Percentiles rank a stretch among this genome's conserved stretches.
These are phyloP conservation scores for Drosera capensis DNA, from an alignment of 148 eudicot species.

Conservation along the genomic window DNA sequence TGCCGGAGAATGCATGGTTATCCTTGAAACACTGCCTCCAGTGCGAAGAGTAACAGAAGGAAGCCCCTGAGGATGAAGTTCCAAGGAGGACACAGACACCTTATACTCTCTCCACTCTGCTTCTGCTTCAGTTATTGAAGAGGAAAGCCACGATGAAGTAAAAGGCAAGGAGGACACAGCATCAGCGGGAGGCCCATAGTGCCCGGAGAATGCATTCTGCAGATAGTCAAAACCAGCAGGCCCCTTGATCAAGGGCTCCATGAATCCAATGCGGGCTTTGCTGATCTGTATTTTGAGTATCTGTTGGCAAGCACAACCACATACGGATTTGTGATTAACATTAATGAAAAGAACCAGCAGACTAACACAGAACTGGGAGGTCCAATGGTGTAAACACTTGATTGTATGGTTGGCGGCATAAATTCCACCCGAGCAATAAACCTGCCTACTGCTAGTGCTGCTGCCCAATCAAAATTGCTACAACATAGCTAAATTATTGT, in stretches of 20 bases:
- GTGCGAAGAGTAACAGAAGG: conserved; percentile 60
- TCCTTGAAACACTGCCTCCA: conserved; percentile 45
- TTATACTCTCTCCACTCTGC: conserved; percentile 69
- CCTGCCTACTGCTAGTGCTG: too few relatives aligned
- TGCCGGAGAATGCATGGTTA: conserved; percentile 10
- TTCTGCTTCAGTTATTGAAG: conserved; percentile 26
- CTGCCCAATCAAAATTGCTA: too few relatives aligned
- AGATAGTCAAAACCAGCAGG: conserved; percentile 69
- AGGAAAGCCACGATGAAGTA: conserved; percentile 56
- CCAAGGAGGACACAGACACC: conserved; percentile 23
- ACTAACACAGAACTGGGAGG: not conserved
- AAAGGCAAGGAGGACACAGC: conserved; percentile 47
- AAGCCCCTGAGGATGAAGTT: conserved; percentile 18
- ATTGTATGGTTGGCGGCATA: too few relatives aligned
- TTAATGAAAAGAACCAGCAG: not conserved
- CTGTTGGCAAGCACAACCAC: conserved; percentile 18
- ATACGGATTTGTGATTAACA: conserved; percentile 1
- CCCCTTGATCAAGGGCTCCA: conserved; percentile 79
- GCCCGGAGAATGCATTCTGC: conserved; percentile 39
- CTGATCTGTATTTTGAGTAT: conserved; percentile 70
- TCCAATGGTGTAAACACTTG: too few relatives aligned
- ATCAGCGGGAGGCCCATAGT: conserved; percentile 49
- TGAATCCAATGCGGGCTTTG: conserved; percentile 58
- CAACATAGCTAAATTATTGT: too few relatives aligned
- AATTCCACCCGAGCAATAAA: too few relatives aligned